Base-by-base conservation (phyloP, 2,329 filamentous ascomycete species). In the Sclerotinia trifoliorum region DNA sequence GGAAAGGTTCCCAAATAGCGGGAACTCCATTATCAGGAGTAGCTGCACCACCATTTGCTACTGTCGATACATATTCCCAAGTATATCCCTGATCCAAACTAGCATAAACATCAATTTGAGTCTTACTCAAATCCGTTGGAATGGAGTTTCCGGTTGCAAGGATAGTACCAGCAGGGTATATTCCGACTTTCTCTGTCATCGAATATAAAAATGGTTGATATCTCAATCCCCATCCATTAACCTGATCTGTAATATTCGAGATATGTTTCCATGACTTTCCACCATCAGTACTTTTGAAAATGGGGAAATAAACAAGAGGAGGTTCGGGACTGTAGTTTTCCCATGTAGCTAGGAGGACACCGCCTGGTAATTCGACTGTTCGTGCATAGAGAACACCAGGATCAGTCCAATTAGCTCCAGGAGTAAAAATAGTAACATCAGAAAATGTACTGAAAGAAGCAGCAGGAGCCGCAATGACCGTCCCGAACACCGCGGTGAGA, bases 1-100 rank as follows among this genome's bases (percentile, higher is more conserved):
- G 78, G 77, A 89, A 91, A 0, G 90, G 90, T 77, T 92, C 90
- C 90, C 90, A 92, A 26, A 92, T 86, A 0, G 89, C 88, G 0
- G 87, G 89, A 49, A 87, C 77, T 1, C 87, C 89, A 74, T 92
- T 90, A 74, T 76, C 60, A 24, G 86, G 83, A 3, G 88, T 85
- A 0, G 80, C 74, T 2, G 88, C 88, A 58, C 82, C 81, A 46
- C 89, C 90, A 1, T 80, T 79, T 0, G 88, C 89, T 56, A 92
- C 84, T 71, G 87, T 83, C 69, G 85, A 88, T 65, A 91, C 84
- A 72, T 91, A 92, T 39, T 85, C 79, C 90, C 89, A 92, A 1
- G 84, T 88, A 46, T 78, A 73, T 8, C 88, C 90, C 15, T 74
- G 68, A 75, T 92, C 87, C 10, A 77, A 80, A 56, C 84, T 88